A percentile compares a stretch with the other conserved stretches of the same genome.
Conservation (phyloP, 768 basidiomycete species). For the Russula olivacea region DNA sequence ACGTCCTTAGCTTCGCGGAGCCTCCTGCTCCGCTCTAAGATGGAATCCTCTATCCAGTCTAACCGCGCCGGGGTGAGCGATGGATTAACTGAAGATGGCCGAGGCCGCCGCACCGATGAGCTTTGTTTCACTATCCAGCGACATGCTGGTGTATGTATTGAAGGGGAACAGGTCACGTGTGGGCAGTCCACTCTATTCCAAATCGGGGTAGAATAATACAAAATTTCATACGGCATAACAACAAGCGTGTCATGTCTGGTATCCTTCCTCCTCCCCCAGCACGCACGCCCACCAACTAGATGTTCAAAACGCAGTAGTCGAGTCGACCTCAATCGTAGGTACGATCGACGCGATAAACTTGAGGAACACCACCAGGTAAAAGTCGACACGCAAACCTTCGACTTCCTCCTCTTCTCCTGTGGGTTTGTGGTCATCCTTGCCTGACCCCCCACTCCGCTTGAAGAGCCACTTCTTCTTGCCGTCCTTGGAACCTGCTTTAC, state of each 20-base stretch:
- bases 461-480: conserved; percentile 76
- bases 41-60: conserved; percentile 98
- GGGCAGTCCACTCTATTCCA: conserved; percentile 3
- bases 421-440: conserved; percentile 49
- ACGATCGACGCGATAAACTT: conserved; percentile 99
- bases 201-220: conserved; percentile 21
- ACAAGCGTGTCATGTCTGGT: conserved; percentile 12
- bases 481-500: conserved; percentile 46
- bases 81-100: neutral
- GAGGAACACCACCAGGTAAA: conserved; percentile 96
- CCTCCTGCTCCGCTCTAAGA: conserved; percentile 79
- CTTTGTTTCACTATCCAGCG: conserved; percentile 5
- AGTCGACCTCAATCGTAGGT: conserved; percentile 97
- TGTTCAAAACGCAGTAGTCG: conserved; percentile 54
- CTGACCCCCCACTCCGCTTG: conserved; percentile 55
- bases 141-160: conserved; percentile 1
- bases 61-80: neutral
- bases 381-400: conserved; percentile 94
- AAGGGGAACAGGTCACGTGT: conserved; percentile 4
- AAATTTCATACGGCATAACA: conserved; percentile 17
- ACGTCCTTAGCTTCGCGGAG: conserved; percentile 51
- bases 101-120: conserved; percentile 8
- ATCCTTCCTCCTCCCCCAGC: conserved; percentile 13
- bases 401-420: conserved; percentile 58
- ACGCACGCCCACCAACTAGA: neutral